Percentiles rank a stretch among this genome's conserved stretches.
phyloP scores from a whole-genome alignment of 2,329 filamentous ascomycete species.

The Ophiostoma perfectum region DNA sequence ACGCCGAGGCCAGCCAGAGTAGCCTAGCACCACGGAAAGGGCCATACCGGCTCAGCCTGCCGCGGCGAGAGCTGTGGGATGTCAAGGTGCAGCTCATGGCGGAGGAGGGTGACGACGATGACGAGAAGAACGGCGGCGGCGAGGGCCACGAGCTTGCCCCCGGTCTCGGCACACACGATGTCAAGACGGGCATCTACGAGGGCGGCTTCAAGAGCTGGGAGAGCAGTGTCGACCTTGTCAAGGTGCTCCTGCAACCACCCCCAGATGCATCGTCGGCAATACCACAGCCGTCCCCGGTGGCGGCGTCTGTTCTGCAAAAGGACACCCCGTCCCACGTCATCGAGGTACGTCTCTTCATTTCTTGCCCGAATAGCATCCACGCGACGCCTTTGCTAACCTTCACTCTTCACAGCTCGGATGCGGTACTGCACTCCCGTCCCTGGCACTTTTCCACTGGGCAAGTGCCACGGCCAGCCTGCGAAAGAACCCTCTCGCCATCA shows the following conservation, averaged over 20 bases:
- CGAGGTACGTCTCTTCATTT: slow-evolving; percentile 41
- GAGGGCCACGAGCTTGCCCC: slow-evolving; percentile 38
- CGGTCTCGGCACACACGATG: slow-evolving; percentile 62
- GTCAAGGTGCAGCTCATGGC: slow-evolving; percentile 77
- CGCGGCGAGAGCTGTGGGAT: slow-evolving; percentile 75
- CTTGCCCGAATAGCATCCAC: no score
- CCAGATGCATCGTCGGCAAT: slow-evolving; percentile 30
- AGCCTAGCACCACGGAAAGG: neutral
- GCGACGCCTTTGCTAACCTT: neutral
- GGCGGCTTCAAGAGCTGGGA: slow-evolving; percentile 90
- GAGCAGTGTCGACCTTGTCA: slow-evolving; percentile 74
- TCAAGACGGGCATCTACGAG: slow-evolving; percentile 77
- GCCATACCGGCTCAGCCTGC: slow-evolving; percentile 44
- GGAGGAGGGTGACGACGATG: slow-evolving; percentile 57
- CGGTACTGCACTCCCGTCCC: slow-evolving; percentile 67
- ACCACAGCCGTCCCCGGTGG: slow-evolving; percentile 19
- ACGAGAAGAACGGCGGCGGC: slow-evolving; percentile 33
- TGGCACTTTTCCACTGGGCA: slow-evolving; percentile 64
- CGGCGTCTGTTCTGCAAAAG: slow-evolving; percentile 26
- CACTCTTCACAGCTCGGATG: slow-evolving; percentile 60
- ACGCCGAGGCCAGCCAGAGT: neutral
- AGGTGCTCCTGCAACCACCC: slow-evolving; percentile 50
- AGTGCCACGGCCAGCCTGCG: slow-evolving; percentile 22
- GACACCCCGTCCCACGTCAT: slow-evolving; percentile 42
- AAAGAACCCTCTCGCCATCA: slow-evolving; percentile 48